Percentiles rank a stretch among this genome's conserved stretches.
Evolutionary conservation across 2,329 filamentous ascomycete genomes (phyloP).

Genomic region (Fusarium piperis): DNA sequence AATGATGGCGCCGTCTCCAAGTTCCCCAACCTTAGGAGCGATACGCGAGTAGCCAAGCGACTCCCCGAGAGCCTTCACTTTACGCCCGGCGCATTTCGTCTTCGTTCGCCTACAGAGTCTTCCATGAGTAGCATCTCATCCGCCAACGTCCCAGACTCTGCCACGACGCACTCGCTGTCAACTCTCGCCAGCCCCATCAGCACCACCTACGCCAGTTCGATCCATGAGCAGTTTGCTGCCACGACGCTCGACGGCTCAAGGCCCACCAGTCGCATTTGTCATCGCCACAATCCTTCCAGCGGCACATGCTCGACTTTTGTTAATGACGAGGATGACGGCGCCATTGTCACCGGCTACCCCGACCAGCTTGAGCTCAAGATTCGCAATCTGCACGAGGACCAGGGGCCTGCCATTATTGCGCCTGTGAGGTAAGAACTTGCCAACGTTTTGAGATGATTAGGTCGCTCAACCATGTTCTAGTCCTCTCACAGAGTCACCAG

Average conservation of each 20-base stretch:
- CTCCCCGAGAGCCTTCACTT: slow-evolving; percentile 47
- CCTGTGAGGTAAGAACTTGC: slow-evolving; percentile 21
- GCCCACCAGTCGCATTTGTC: slow-evolving; percentile 43
- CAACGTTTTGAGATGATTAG: too few relatives aligned
- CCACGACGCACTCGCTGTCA: slow-evolving; percentile 50
- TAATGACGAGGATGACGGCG: slow-evolving; percentile 48
- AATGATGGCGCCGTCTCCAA: slow-evolving; percentile 20
- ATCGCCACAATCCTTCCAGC: slow-evolving; percentile 47
- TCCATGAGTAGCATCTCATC: slow-evolving; percentile 52
- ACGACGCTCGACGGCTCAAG: slow-evolving; percentile 38
- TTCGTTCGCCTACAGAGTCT: slow-evolving; percentile 50
- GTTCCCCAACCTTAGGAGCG: slow-evolving; percentile 25
- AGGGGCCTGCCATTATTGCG: background rate
- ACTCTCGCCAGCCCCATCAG: slow-evolving; percentile 50
- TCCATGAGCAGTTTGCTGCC: slow-evolving; percentile 46
- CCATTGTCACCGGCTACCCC: slow-evolving; percentile 39
- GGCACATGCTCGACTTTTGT: slow-evolving; percentile 52
- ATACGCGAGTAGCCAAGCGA: slow-evolving; percentile 27
- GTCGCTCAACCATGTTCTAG: slow-evolving; percentile 19
- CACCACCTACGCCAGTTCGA: slow-evolving; percentile 48
- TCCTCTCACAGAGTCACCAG: slow-evolving; percentile 24
- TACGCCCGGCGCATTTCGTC: slow-evolving; percentile 39
- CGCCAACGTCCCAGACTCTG: slow-evolving; percentile 51
- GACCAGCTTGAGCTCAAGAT: slow-evolving; percentile 41
- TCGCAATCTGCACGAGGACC: slow-evolving; percentile 20